Evolutionary conservation across 371 early-diverging fungal genomes (phyloP), one percentile per base, ranked within the genome.

Genomic region (Rhizopus delemar): DNA sequence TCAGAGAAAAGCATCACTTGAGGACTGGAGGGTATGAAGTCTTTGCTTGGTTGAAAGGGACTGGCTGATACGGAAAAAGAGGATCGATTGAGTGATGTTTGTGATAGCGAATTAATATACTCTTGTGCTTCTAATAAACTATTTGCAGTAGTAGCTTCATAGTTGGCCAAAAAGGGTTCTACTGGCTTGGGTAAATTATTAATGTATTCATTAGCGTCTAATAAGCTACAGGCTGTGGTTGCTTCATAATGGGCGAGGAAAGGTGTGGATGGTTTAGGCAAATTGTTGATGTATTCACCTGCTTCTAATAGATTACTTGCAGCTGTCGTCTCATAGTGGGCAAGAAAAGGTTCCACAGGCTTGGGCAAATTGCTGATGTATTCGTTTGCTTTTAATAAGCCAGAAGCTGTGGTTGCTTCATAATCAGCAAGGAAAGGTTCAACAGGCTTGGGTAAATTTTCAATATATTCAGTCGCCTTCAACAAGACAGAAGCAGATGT

Each of bases 231-330:
- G 34, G 59, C 59, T 15, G 41, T 43, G 2, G 46, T 35, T 6
- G 59, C 59, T 8, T 59, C 46, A 31, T 28, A 57, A 29, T 36
- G 22, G 16, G 58, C 58, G 13, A 57, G 51, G 29, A 50, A 33
- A 7, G 57, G 41, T 29, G 13, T 48, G 8, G 49, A 16, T 8
- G 39, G 33, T 28, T 52, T 52, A 12, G 56, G 52, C 15, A 51
- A 35, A 4, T 8, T 2, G 12, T 34, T 13, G 6, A 52, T 46
- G 34, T 41, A 53, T 48, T 63, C 33, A 12, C 16, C 39, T 7
- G 46, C 53, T 4, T 22, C 41, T 2, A 57, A 12, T 16, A 13
- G 22, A 34, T 2, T 32, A 11, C 39, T 11, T 0, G 63, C 53
- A 7, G 36, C 29, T 5, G 63, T 48, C 2, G 53, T 53, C 5